Evolutionary conservation across 2,329 filamentous ascomycete genomes (phyloP).

Genomic region (Fusarium fracticaudum): DNA sequence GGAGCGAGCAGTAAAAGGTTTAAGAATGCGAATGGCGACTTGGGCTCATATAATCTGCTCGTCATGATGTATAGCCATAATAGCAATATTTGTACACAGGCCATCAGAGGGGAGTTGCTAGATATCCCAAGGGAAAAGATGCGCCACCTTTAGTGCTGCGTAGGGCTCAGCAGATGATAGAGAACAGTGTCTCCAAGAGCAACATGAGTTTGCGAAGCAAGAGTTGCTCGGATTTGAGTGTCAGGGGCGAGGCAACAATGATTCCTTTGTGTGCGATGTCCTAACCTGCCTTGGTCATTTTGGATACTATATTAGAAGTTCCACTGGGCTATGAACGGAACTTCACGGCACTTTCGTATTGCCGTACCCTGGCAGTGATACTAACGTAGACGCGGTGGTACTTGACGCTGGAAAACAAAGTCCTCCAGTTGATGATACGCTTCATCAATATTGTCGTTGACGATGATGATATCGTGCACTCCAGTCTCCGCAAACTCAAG

Average conservation of each 20-base stretch:
- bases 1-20: rapidly evolving
- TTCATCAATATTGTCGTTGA: background rate
- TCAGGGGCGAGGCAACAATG: rapidly evolving
- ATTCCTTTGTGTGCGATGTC: no score
- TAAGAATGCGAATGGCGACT: background rate
- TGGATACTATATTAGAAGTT: rapidly evolving
- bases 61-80: rapidly evolving
- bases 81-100: no score
- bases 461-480: background rate
- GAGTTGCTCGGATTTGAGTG: no score
- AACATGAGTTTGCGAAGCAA: no score
- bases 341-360: no score
- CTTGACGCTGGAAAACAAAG: background rate
- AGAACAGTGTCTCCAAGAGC: no score
- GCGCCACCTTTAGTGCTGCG: rapidly evolving
- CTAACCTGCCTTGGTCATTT: no score
- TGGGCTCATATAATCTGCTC: background rate
- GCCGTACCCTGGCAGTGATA: no score
- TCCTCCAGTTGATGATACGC: background rate
- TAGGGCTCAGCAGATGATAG: no score
- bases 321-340: no score
- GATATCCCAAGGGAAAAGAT: no score
- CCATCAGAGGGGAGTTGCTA: rapidly evolving
- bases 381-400: no score
- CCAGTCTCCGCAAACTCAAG: background rate